phyloP scores from a whole-genome alignment of 768 basidiomycete species.

The Leucosporidium scottii region DNA sequence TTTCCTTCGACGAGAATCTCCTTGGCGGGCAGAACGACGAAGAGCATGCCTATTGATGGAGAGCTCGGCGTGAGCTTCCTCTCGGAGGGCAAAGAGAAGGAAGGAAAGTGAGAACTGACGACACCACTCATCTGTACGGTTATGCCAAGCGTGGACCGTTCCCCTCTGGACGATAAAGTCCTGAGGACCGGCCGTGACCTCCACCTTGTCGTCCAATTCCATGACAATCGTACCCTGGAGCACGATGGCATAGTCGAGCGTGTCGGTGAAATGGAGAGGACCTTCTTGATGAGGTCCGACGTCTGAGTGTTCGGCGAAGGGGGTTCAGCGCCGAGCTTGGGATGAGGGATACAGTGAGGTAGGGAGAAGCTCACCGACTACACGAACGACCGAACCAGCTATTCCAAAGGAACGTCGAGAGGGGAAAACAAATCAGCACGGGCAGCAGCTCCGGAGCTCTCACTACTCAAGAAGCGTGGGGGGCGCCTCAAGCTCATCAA shows the following conservation, averaged over 20 bases:
- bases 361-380: too few relatives aligned
- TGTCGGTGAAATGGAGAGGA: too few relatives aligned
- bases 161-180: not conserved
- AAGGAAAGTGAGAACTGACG: not conserved
- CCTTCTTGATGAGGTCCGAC: not conserved
- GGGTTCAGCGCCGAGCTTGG: conserved; percentile 8
- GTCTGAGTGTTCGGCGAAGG: conserved; percentile 22
- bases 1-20: too few relatives aligned
- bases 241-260: not conserved
- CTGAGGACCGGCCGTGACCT: not conserved
- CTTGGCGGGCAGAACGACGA: too few relatives aligned
- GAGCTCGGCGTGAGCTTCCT: too few relatives aligned
- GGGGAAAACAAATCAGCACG: too few relatives aligned
- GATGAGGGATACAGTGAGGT: conserved; percentile 32
- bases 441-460: too few relatives aligned
- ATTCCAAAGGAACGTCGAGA: too few relatives aligned
- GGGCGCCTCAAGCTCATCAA: too few relatives aligned
- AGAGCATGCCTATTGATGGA: too few relatives aligned
- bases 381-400: too few relatives aligned
- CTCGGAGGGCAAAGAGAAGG: conserved; percentile 48
- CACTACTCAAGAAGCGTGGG: too few relatives aligned
- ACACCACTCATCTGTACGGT: not conserved
- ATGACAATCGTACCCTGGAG: not conserved
- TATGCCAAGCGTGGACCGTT: not conserved
- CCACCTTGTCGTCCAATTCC: not conserved